Evolutionary conservation across 192 early-diverging fungal species (phyloP), one percentile per base, ranked within the genome.

Genomic region (Kappamyces sp.): DNA sequence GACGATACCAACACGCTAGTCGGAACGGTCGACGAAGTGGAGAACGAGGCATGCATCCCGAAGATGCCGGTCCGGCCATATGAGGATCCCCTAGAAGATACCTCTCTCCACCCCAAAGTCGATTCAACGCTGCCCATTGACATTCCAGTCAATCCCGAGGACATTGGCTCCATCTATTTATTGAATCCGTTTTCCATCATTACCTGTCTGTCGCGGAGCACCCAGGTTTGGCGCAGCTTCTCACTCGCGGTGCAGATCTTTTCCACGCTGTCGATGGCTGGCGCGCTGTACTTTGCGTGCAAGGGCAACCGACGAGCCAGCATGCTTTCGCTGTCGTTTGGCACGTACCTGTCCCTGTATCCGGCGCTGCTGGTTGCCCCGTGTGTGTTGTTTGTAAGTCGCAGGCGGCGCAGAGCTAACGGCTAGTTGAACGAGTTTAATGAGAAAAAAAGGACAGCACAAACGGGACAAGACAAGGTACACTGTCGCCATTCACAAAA

Each of bases 301-400:
- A 49, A 66, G 80, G 88, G 80, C 48, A 70, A 75, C 8, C 57
- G 64, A 45, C 62, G 33, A 30, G 42, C 67, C 1, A 73, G 88
- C 9, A 80, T 91, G 73, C 71, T 88, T n/a, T 85, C 79, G 63
- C 46, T 90, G 1, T 82, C 93, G 0, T 57, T 88, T 43, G 92
- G 92, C 12, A 62, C 88, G 2, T 96, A 97, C 66, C 71, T 94
- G 33, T 84, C 84, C 47, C 64, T 96, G 41, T 96, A 96, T 68
- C 93, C 94, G 11, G 72, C 77, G 4, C 87, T 96, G 81, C 68
- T 97, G 33, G 46, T 90, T 15, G 73, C 80, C 12, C 86, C 86
- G 3, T 64, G 74, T 43, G 46, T 72, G 0, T 48, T 88, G 1
- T 53, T 88, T 31, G 42, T 87, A 8, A 54, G 66, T 46, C 47